A percentile compares a stretch with the other conserved stretches of the same genome.
phyloP scores from a whole-genome alignment of 768 basidiomycete species.

The Leucocoprinus leucothites region DNA sequence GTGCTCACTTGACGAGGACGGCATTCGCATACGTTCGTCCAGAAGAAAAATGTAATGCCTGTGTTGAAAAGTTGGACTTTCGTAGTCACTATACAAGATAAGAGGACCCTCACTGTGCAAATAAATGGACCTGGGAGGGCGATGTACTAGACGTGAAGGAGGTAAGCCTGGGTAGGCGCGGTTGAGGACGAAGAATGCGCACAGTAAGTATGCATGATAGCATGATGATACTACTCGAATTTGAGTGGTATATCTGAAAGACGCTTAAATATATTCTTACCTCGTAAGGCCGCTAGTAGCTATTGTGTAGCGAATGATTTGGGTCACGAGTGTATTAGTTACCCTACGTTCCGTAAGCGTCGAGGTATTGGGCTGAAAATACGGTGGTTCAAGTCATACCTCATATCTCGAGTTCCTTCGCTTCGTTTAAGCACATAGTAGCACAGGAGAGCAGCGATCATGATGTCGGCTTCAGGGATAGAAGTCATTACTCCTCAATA shows the following conservation, averaged over 20 bases:
- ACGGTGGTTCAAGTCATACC: no score
- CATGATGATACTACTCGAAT: slow-evolving; percentile 12
- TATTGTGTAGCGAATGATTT: slow-evolving; percentile 14
- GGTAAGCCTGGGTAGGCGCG: neutral
- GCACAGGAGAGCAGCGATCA: slow-evolving; percentile 14
- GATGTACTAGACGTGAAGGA: neutral
- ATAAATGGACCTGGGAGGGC: neutral
- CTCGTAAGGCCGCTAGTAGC: slow-evolving; percentile 15
- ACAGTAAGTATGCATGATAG: slow-evolving; percentile 12
- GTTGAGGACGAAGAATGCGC: neutral
- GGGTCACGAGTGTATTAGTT: slow-evolving; percentile 9
- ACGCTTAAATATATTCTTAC: neutral
- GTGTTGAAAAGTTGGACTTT: neutral
- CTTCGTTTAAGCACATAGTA: slow-evolving; percentile 13
- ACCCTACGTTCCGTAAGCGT: neutral
- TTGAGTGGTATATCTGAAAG: neutral
- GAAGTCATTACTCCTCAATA: no score
- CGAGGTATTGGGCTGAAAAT: neutral
- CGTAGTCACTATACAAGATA: neutral
- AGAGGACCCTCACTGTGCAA: neutral
- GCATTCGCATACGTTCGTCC: slow-evolving; percentile 19
- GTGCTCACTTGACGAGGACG: slow-evolving; percentile 15
- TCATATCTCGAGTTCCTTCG: neutral
- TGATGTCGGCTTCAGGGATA: slow-evolving; percentile 11
- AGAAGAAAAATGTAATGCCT: slow-evolving; percentile 18